A percentile compares a stretch with the other conserved stretches of the same genome.
These are phyloP conservation scores for Auricularia cornea DNA, from an alignment of 768 basidiomycete genomes.

Conservation along the genomic window DNA sequence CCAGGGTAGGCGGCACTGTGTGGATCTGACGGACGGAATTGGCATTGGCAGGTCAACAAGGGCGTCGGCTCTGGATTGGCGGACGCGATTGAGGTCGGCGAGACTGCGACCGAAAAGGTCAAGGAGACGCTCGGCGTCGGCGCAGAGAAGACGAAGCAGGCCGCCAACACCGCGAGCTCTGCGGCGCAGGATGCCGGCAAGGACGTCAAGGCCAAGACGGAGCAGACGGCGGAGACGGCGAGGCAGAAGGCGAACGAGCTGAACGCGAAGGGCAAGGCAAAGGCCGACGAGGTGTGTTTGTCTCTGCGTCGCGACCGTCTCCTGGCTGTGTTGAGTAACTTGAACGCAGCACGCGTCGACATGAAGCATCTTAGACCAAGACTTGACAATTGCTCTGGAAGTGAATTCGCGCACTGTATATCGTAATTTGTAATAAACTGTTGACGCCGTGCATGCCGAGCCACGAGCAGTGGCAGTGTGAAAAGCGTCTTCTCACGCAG, in stretches of 20 bases:
- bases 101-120: conserved; percentile 30
- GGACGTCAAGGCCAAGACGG: background rate
- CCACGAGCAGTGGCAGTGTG: too few relatives aligned
- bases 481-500: too few relatives aligned
- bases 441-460: too few relatives aligned
- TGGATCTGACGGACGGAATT: background rate
- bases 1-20: background rate
- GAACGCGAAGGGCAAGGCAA: background rate
- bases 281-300: background rate
- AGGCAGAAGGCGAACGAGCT: background rate
- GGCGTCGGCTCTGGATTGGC: conserved; percentile 32
- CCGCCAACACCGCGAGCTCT: background rate
- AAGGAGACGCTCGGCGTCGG: conserved; percentile 27
- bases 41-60: conserved; percentile 29
- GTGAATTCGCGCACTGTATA: too few relatives aligned
- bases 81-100: conserved; percentile 33
- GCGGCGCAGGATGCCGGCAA: background rate
- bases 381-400: too few relatives aligned
- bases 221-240: background rate
- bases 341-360: background rate
- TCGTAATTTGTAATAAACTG: too few relatives aligned
- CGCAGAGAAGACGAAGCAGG: background rate
- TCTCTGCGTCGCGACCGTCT: too few relatives aligned
- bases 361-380: too few relatives aligned
- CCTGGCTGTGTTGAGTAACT: too few relatives aligned